phyloP scores from a whole-genome alignment of 805 yeast species.

The Scheffersomyces lignosus region DNA sequence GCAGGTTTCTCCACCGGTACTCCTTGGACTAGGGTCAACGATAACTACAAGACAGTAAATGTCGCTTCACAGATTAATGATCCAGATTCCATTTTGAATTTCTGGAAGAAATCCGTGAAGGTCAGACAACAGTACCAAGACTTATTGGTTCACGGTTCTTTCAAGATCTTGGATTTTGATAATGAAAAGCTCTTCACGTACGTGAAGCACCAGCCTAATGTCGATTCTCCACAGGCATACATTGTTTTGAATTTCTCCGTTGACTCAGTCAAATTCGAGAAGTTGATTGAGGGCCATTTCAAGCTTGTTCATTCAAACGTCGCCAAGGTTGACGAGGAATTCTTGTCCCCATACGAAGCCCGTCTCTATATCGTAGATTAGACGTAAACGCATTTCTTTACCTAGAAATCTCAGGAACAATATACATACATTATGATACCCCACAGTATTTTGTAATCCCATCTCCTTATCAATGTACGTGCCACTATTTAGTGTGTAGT shows the following conservation, averaged over 20 bases:
- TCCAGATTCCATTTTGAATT: constrained; percentile 45
- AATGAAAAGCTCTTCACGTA: constrained; percentile 43
- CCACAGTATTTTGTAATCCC: too few relatives aligned
- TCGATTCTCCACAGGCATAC: constrained; percentile 21
- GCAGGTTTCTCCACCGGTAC: constrained; percentile 50
- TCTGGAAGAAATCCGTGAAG: constrained; percentile 45
- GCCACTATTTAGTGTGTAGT: too few relatives aligned
- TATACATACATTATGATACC: too few relatives aligned
- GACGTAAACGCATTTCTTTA: too few relatives aligned
- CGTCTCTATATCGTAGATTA: constrained; percentile 35
- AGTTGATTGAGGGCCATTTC: constrained; percentile 25
- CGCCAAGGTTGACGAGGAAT: constrained; percentile 17
- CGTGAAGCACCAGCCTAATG: constrained; percentile 34
- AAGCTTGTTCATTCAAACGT: constrained; percentile 34
- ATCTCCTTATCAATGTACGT: too few relatives aligned
- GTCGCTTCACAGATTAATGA: constrained; percentile 47
- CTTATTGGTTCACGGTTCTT: constrained; percentile 45
- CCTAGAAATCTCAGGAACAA: too few relatives aligned
- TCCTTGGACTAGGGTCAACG: constrained; percentile 58
- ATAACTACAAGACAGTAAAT: constrained; percentile 49
- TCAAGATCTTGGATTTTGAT: constrained; percentile 44
- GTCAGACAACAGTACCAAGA: constrained; percentile 47
- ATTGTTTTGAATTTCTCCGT: constrained; percentile 46
- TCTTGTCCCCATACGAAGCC: constrained; percentile 46
- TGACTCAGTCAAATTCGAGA: constrained; percentile 28